Conservation (phyloP, 2,329 filamentous ascomycete genomes). For the Xylaria digitata region DNA sequence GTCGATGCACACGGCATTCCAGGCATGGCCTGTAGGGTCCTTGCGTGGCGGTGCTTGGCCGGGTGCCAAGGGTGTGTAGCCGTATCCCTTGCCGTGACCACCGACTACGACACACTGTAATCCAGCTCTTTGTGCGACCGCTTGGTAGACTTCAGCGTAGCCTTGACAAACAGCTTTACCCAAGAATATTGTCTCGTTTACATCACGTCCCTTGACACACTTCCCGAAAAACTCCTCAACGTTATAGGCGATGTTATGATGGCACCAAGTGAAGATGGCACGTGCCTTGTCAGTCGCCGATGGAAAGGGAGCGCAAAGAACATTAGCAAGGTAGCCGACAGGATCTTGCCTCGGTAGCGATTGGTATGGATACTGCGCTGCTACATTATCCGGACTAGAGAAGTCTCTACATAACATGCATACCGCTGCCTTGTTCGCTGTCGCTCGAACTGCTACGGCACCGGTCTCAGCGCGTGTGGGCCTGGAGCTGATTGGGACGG, state of each 20-base stretch:
- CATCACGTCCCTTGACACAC: slow-evolving; percentile 73
- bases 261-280: slow-evolving; percentile 93
- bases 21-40: slow-evolving; percentile 77
- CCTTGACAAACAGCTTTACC: slow-evolving; percentile 92
- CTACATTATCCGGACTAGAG: slow-evolving; percentile 81
- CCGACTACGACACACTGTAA: slow-evolving; percentile 79
- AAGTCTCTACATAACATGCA: slow-evolving; percentile 92
- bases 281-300: slow-evolving; percentile 91
- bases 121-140: slow-evolving; percentile 81
- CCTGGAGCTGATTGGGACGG: slow-evolving; percentile 63
- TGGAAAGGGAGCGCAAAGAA: slow-evolving; percentile 81
- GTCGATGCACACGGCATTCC: slow-evolving; percentile 93
- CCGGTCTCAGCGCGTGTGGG: slow-evolving; percentile 65
- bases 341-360: slow-evolving; percentile 74
- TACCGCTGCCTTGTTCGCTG: slow-evolving; percentile 44
- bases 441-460: slow-evolving; percentile 53
- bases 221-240: slow-evolving; percentile 80
- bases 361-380: slow-evolving; percentile 78
- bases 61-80: slow-evolving; percentile 70
- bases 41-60: slow-evolving; percentile 74
- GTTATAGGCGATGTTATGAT: slow-evolving; percentile 93
- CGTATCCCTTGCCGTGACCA: slow-evolving; percentile 89
- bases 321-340: slow-evolving; percentile 78
- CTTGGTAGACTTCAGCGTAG: slow-evolving; percentile 84
- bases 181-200: slow-evolving; percentile 77